Evolutionary conservation across 2,329 filamentous ascomycete genomes (phyloP).

Genomic region (Aureobasidium mangrovei): DNA sequence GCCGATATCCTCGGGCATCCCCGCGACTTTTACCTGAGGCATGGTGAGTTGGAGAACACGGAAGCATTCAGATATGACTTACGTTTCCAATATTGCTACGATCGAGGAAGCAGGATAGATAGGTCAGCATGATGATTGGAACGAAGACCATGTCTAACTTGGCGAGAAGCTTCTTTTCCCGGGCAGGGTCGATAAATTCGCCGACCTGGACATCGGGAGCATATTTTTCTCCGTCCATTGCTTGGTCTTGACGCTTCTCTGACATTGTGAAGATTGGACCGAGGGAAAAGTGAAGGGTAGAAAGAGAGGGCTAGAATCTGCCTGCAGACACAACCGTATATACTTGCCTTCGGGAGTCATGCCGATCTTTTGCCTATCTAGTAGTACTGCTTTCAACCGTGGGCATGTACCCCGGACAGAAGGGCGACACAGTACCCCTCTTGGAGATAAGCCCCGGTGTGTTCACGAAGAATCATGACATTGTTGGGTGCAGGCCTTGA

Average conservation of each 20-base stretch:
- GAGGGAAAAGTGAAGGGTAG: background rate
- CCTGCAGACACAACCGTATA: background rate
- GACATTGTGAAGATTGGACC: background rate
- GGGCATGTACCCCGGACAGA: slow-evolving; percentile 1
- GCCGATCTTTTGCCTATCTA: slow-evolving; percentile 12
- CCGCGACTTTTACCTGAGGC: slow-evolving; percentile 29
- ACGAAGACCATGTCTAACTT: slow-evolving; percentile 43
- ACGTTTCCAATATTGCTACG: slow-evolving; percentile 42
- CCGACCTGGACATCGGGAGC: background rate
- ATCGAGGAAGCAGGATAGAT: slow-evolving; percentile 48
- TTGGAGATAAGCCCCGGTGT: slow-evolving; percentile 2
- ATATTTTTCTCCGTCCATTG: slow-evolving; percentile 5
- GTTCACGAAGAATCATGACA: background rate
- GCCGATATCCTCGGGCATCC: slow-evolving; percentile 39
- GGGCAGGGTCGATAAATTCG: slow-evolving; percentile 33
- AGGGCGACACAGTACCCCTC: background rate
- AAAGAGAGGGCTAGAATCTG: background rate
- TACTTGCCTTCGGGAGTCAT: background rate
- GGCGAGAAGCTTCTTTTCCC: slow-evolving; percentile 38
- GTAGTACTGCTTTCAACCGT: background rate
- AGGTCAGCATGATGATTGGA: slow-evolving; percentile 48
- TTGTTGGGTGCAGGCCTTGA: background rate
- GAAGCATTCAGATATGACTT: background rate
- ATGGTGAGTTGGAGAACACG: no score
- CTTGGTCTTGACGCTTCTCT: slow-evolving; percentile 2